Evolutionary conservation across 2,329 filamentous ascomycete genomes (phyloP).

Genomic region (Sporothrix pseudoabietina): DNA sequence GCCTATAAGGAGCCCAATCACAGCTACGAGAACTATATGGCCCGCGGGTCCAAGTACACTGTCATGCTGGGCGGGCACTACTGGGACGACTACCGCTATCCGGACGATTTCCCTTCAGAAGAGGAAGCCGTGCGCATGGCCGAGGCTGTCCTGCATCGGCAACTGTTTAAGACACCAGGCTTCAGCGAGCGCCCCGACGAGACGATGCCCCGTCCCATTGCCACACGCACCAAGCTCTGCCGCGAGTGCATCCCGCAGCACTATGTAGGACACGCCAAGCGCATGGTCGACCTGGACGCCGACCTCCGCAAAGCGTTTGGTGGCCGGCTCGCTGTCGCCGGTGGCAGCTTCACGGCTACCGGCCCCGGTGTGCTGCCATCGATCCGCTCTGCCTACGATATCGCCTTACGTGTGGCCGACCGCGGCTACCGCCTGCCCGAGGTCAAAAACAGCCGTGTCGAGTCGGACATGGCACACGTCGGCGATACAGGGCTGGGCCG

Average conservation of each 20-base stretch:
- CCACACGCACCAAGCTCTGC: conserved; percentile 58
- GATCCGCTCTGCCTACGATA: conserved; percentile 54
- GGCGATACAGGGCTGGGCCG: conserved; percentile 36
- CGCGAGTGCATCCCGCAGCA: conserved; percentile 89
- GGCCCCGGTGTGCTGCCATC: conserved; percentile 55
- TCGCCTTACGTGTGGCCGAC: conserved; percentile 46
- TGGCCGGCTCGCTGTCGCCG: conserved; percentile 65
- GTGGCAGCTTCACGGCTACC: conserved; percentile 56
- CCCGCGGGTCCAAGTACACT: conserved; percentile 71
- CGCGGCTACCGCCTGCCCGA: conserved; percentile 28
- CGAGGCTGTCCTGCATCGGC: conserved; percentile 66
- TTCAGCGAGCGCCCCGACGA: conserved; percentile 37
- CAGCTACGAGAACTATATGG: conserved; percentile 33
- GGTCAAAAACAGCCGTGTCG: neutral
- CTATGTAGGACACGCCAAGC: conserved; percentile 70
- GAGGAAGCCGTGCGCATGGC: conserved; percentile 71
- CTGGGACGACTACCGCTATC: conserved; percentile 62
- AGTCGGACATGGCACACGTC: conserved; percentile 31
- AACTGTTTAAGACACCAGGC: conserved; percentile 53
- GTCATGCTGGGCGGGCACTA: conserved; percentile 95
- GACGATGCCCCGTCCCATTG: conserved; percentile 50
- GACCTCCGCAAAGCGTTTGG: conserved; percentile 60
- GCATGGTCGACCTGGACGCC: conserved; percentile 59
- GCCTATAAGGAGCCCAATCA: neutral
- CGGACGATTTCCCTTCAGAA: conserved; percentile 59